These are phyloP conservation scores for Ligustrum vulgare DNA, from an alignment of 257 asterid genomes.

Conservation along the genomic window DNA sequence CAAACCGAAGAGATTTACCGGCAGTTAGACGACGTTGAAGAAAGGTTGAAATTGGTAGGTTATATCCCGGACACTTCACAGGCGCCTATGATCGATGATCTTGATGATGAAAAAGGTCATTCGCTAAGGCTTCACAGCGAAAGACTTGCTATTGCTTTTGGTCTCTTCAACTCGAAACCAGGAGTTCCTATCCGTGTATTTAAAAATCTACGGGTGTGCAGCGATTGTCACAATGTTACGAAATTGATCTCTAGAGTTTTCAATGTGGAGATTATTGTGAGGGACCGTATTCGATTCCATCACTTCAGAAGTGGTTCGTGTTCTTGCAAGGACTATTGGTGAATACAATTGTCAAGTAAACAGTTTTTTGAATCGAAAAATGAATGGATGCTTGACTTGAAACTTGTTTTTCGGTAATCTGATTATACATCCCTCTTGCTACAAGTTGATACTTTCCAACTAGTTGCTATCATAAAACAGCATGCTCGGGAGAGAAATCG, in stretches of 20 bases:
- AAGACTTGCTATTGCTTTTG: constrained; percentile 68
- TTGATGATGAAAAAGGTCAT: constrained; percentile 41
- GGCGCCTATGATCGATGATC: constrained; percentile 58
- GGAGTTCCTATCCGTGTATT: constrained; percentile 60
- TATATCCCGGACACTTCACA: constrained; percentile 49
- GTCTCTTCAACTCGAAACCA: constrained; percentile 51
- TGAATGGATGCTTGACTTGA: neutral
- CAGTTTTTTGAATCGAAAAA: neutral
- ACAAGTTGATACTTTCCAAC: neutral
- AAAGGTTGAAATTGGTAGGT: constrained; percentile 46
- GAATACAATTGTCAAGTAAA: neutral
- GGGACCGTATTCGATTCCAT: constrained; percentile 82
- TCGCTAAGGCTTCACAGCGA: constrained; percentile 68
- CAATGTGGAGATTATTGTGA: constrained; percentile 57
- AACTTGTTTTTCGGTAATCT: no score
- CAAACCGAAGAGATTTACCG: constrained; percentile 43
- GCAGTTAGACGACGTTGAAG: constrained; percentile 48
- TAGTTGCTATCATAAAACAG: neutral
- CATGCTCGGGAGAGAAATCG: no score
- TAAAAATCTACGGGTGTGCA: constrained; percentile 64
- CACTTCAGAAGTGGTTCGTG: constrained; percentile 60
- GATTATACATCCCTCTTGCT: no score
- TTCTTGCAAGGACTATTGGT: constrained; percentile 78
- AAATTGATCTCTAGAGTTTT: constrained; percentile 47
- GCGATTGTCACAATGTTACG: constrained; percentile 60